Percentiles rank a stretch among this genome's conserved stretches.
Conservation (phyloP, 805 yeast species). For the Saccharomycopsis capsularis region DNA sequence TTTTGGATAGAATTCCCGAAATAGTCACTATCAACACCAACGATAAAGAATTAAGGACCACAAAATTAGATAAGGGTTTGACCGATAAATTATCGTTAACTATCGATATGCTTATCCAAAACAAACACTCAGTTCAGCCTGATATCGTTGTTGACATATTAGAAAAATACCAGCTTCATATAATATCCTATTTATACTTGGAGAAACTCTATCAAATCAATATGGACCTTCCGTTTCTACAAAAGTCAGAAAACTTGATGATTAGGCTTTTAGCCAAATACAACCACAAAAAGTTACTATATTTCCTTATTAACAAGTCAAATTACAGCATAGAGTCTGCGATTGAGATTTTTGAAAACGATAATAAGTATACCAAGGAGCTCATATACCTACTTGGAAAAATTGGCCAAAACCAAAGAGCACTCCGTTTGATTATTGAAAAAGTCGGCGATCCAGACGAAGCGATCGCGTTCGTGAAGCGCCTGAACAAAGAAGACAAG, state of each 20-base stretch:
- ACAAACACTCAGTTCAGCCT: conserved; percentile 61
- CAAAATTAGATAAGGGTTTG: conserved; percentile 26
- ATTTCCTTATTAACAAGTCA: conserved; percentile 50
- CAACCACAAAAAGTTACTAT: conserved; percentile 36
- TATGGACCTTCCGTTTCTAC: conserved; percentile 18
- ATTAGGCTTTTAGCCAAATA: conserved; percentile 39
- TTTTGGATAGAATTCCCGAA: conserved; percentile 42
- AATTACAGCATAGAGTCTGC: conserved; percentile 68
- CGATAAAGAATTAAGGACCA: conserved; percentile 31
- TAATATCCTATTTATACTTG: conserved; percentile 58
- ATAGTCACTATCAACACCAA: conserved; percentile 40
- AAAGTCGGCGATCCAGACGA: conserved; percentile 68
- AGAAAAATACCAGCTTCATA: conserved; percentile 34
- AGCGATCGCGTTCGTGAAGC: conserved; percentile 73
- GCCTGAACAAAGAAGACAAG: conserved; percentile 48
- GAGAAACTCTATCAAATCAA: conserved; percentile 42
- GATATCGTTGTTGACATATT: conserved; percentile 42
- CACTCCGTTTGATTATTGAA: conserved; percentile 69
- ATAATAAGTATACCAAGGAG: conserved; percentile 49
- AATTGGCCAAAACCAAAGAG: conserved; percentile 72
- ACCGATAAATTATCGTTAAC: conserved; percentile 37
- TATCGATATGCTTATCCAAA: conserved; percentile 50
- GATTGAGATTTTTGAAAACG: conserved; percentile 38
- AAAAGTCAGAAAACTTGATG: conserved; percentile 59
- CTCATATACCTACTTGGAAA: conserved; percentile 75